Base-by-base conservation (phyloP, 176 grass and related monocot genomes). In the Zoysia japonica region DNA sequence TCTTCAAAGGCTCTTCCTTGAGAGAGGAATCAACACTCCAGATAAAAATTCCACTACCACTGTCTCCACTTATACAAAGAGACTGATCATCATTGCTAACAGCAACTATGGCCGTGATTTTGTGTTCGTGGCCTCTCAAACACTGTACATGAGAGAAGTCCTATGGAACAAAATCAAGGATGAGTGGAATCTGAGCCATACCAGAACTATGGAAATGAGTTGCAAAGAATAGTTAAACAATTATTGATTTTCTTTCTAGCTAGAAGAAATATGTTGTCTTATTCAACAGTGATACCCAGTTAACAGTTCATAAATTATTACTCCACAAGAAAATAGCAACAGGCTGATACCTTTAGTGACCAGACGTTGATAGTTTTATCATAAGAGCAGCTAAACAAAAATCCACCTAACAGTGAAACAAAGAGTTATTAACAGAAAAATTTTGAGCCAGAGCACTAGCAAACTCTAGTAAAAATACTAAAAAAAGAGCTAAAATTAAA, bases 311-410 rank as follows among this genome's bases (percentile, higher is more conserved):
- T 11, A 70, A 41, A 35, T 37, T 68, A 48, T 52, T 28, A 28
- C 28, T 28, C 28, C 28, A 0, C 62, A 69, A 69, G 62, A 79
- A 41, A 61, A 80, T 48, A 85, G 64, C 43, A 62, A 77, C 46
- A 82, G 60, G 17, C 76, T 57, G 51, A 43, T 92, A 94, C 96
- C 92, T 94, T 78, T 47, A 94, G 71, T 71, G 96, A 94, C 96
- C 92, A 98, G 65, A 98, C 78, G 54, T 89, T 94, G 85, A 94
- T 98, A 61, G 90, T 94, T 86, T 98, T 98, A 79, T 98, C 96
- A 80, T 92, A 94, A 67, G 92, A 98, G 87, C 88, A 98, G 81
- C 96, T 98, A 87, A 98, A 98, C 66, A 98, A 81, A 85, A 87
- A 91, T 9, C 79, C 85, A 60, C 92, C 92, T 98, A 66, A 70